Base-by-base conservation (phyloP, 23 red algal species). In the Gracilaria gracilis region DNA sequence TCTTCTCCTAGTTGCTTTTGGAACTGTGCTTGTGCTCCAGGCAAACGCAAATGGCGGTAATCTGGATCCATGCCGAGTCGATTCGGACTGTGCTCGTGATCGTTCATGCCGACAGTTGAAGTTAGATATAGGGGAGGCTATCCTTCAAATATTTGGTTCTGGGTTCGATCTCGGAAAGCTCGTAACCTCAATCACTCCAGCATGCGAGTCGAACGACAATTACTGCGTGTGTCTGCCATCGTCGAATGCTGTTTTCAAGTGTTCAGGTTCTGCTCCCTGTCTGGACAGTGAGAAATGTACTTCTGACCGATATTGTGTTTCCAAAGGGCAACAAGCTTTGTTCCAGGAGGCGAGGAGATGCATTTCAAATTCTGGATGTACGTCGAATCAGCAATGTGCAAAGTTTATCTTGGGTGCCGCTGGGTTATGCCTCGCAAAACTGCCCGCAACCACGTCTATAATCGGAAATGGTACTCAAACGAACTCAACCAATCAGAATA, bases 231-330 rank as follows among this genome's bases (percentile, higher is more conserved):
- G 64, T 20, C 37, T 69, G 64, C 64, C 64, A 17, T 69, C 64
- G 3, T 69, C 64, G 19, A 24, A 69, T 17, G 31, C 28, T 32
- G 64, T 14, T 16, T 69, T 69, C 32, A 69, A 37, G 32, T 69
- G 64, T 37, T 0, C 16, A 7, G 20, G 14, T 15, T 36, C 64
- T 32, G 11, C 64, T 37, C 16, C 64, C 1, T 69, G 64, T 38
- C 33, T 69, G 6, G 27, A 20, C 2, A 37, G 31, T 20, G 64
- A 69, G 31, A 32, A 37, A 37, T 69, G 64, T 69, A 38, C 64
- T 69, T 69, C 64, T 69, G 64, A 69, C 11, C 64, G 31, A 38
- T 69, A 69, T 69, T 69, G 64, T 17, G 17, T 69, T 69, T 69
- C 64, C 11, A 20, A 69, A 69, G 33, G 0, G 31, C 64, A 69